Evolutionary conservation across 495 filamentous ascomycete genomes (phyloP).

Genomic region (Neurospora hispaniola): DNA sequence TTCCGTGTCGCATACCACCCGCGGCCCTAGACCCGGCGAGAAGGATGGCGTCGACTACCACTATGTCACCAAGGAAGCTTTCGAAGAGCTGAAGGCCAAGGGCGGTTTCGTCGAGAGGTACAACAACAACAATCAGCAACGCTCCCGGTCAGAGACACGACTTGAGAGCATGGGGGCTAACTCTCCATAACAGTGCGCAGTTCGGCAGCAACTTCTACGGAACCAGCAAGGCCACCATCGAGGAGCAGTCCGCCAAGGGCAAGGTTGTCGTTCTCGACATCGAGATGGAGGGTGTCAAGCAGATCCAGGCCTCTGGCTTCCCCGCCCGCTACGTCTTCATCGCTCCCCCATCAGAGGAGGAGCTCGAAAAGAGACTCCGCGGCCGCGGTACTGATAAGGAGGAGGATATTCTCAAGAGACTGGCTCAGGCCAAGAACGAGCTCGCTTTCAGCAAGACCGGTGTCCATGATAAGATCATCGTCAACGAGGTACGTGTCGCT

Average conservation of each 20-base stretch:
- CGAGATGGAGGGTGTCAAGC: conserved; percentile 98
- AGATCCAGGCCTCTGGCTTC: conserved; percentile 69
- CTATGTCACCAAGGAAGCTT: conserved; percentile 60
- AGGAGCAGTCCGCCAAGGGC: conserved; percentile 59
- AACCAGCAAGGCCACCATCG: conserved; percentile 66
- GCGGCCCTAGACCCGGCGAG: conserved; percentile 66
- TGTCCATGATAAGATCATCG: conserved; percentile 73
- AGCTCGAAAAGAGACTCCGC: conserved; percentile 65
- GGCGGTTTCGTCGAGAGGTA: conserved; percentile 68
- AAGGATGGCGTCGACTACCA: conserved; percentile 70
- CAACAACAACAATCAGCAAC: not conserved
- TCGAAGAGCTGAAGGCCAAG: conserved; percentile 54
- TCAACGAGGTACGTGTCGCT: conserved; percentile 54
- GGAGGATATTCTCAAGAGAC: conserved; percentile 59
- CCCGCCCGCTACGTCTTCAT: conserved; percentile 79
- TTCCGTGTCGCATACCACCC: conserved; percentile 80
- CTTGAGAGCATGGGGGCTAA: not conserved
- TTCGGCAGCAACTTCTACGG: conserved; percentile 89
- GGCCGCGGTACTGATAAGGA: conserved; percentile 80
- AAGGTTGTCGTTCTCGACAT: conserved; percentile 69
- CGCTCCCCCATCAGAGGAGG: conserved; percentile 63
- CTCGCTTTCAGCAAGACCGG: conserved; percentile 68
- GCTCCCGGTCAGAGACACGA: not conserved
- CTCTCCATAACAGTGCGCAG: conserved; percentile 45
- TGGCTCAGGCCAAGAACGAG: conserved; percentile 72